A percentile compares a stretch with the other conserved stretches of the same genome.
phyloP scores from a whole-genome alignment of 805 yeast genomes.

The Saccharomycopsis synnaedendra region DNA sequence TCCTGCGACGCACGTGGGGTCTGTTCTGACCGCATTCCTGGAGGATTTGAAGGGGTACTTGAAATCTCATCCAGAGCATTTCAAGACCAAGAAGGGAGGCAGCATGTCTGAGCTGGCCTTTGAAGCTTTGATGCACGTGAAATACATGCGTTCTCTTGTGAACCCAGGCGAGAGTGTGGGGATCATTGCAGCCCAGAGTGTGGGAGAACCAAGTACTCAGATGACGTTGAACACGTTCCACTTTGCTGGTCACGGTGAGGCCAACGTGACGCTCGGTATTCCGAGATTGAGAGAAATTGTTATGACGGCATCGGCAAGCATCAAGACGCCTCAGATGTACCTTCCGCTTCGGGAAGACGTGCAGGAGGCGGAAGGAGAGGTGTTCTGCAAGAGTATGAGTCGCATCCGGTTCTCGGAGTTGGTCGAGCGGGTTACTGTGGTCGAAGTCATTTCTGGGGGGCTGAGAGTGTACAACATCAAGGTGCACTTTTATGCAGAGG shows the following conservation, averaged over 20 bases:
- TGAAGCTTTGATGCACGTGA: slow-evolving; percentile 94
- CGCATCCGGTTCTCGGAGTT: slow-evolving; percentile 80
- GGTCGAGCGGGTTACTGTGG: slow-evolving; percentile 71
- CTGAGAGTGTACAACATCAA: slow-evolving; percentile 67
- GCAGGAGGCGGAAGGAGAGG: slow-evolving; percentile 76
- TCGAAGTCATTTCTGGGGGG: slow-evolving; percentile 71
- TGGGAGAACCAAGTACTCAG: slow-evolving; percentile 99
- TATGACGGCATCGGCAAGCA: slow-evolving; percentile 94
- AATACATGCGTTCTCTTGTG: slow-evolving; percentile 91
- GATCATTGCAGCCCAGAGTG: slow-evolving; percentile 93
- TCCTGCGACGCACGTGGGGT: slow-evolving; percentile 85
- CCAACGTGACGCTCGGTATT: slow-evolving; percentile 97
- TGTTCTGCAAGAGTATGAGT: slow-evolving; percentile 85
- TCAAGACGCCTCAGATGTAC: slow-evolving; percentile 98
- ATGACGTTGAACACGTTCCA: slow-evolving; percentile 97
- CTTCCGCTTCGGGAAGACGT: slow-evolving; percentile 77
- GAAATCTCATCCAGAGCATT: slow-evolving; percentile 39
- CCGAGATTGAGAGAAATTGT: slow-evolving; percentile 99
- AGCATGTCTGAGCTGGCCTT: slow-evolving; percentile 52
- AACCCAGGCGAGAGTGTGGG: slow-evolving; percentile 98
- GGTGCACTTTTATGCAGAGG: slow-evolving; percentile 60
- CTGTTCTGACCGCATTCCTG: slow-evolving; percentile 86
- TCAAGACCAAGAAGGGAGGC: slow-evolving; percentile 35
- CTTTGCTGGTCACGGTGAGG: slow-evolving; percentile 99
- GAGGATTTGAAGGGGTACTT: slow-evolving; percentile 65